Conservation (phyloP, 2,329 filamentous ascomycete genomes). For the Penicillium sp. region DNA sequence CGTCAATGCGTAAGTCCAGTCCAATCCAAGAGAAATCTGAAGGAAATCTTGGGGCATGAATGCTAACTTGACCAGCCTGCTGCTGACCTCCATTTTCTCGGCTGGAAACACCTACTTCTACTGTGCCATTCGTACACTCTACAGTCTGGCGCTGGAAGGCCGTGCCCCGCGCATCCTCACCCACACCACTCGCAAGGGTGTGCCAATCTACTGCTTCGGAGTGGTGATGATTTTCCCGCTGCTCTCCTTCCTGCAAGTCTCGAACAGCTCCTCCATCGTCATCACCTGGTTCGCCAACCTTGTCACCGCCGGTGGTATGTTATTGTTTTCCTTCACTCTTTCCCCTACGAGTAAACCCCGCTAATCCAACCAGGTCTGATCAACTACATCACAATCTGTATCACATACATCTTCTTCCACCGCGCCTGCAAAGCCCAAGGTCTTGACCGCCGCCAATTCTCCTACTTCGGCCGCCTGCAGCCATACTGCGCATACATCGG, state of each 20-base stretch:
- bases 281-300: constrained; percentile 61
- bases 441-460: constrained; percentile 57
- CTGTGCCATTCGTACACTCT: constrained; percentile 57
- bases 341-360: not conserved
- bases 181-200: constrained; percentile 64
- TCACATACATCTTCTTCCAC: constrained; percentile 65
- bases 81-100: constrained; percentile 60
- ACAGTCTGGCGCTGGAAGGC: constrained; percentile 58
- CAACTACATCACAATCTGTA: constrained; percentile 64
- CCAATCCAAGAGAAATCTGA: not conserved
- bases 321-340: not conserved
- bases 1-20: constrained; percentile 54
- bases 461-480: constrained; percentile 64
- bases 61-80: constrained; percentile 29
- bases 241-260: constrained; percentile 58
- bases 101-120: constrained; percentile 62
- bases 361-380: constrained; percentile 44
- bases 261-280: constrained; percentile 53
- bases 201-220: constrained; percentile 63
- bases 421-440: constrained; percentile 57
- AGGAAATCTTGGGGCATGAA: not conserved
- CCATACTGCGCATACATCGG: constrained; percentile 55
- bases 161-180: constrained; percentile 59
- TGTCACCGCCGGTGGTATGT: constrained; percentile 58
- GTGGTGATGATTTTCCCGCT: constrained; percentile 60